Conservation (phyloP, 495 filamentous ascomycete species). For the Neurospora sp. region DNA sequence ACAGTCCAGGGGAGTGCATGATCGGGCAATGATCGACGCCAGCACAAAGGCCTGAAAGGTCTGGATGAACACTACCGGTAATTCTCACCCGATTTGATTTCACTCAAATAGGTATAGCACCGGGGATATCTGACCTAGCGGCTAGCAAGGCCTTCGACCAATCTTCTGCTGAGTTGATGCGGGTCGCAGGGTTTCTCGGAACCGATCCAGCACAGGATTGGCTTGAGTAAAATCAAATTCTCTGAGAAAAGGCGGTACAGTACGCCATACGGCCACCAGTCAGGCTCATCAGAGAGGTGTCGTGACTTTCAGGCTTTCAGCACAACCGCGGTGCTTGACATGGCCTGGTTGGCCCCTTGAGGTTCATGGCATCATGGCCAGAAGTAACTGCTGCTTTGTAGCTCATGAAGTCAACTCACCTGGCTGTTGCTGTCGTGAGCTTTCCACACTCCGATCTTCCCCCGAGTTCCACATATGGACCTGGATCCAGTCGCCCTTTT, state of each 20-base stretch:
- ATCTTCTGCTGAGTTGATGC: too few species aligned
- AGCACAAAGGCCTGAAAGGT: not conserved
- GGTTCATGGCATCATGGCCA: not conserved
- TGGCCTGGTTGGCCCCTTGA: not conserved
- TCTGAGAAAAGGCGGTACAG: too few species aligned
- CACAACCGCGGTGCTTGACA: not conserved
- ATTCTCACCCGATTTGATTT: too few species aligned
- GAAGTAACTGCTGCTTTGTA: not conserved
- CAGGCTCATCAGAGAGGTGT: not conserved
- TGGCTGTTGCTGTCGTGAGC: too few species aligned
- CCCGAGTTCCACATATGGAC: not conserved
- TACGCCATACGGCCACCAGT: not conserved
- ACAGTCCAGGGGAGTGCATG: not conserved
- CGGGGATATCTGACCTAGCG: too few species aligned
- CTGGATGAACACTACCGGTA: not conserved
- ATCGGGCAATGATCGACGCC: not conserved
- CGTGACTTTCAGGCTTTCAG: not conserved
- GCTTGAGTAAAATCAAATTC: too few species aligned
- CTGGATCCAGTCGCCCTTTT: not conserved
- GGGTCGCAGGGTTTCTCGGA: too few species aligned
- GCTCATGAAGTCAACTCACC: not conserved
- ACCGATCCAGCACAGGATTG: too few species aligned
- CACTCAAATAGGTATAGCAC: too few species aligned
- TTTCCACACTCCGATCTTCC: not conserved
- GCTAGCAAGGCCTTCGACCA: too few species aligned